Evolutionary conservation across 345 rosid genomes (phyloP).

Genomic region (Nasturtium officinale): DNA sequence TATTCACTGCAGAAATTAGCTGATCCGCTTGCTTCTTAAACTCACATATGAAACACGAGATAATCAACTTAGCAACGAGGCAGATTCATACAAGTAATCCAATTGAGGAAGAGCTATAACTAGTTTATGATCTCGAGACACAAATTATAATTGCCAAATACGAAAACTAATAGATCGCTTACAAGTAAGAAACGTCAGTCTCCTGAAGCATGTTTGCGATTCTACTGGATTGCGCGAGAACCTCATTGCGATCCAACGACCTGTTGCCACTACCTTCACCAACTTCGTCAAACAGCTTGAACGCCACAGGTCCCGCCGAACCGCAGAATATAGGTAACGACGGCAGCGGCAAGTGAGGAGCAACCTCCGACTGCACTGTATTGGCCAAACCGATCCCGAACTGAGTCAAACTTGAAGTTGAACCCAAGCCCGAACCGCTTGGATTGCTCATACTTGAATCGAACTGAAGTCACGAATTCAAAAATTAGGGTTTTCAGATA

Average conservation of each 20-base stretch:
- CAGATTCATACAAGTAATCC: constrained; percentile 3
- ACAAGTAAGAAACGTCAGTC: constrained; percentile 92
- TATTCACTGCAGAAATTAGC: constrained; percentile 5
- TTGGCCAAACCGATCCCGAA: constrained; percentile 86
- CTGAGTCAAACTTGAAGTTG: constrained; percentile 47
- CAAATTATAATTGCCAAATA: constrained; percentile 21
- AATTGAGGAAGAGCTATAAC: background rate
- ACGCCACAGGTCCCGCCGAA: constrained; percentile 66
- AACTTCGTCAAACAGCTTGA: constrained; percentile 66
- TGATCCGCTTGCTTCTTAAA: constrained; percentile 16
- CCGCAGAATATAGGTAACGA: constrained; percentile 90
- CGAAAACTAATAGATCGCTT: constrained; percentile 45
- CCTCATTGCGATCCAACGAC: constrained; percentile 65
- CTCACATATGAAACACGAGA: constrained; percentile 8
- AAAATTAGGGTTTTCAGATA: constrained; percentile 38
- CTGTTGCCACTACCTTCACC: constrained; percentile 40
- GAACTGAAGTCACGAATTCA: constrained; percentile 41
- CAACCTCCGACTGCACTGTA: constrained; percentile 89
- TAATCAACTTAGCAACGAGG: constrained; percentile 16
- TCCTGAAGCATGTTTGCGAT: constrained; percentile 76
- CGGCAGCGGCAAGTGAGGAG: constrained; percentile 86
- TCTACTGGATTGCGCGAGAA: constrained; percentile 65
- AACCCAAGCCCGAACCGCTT: constrained; percentile 47
- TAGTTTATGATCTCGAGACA: background rate
- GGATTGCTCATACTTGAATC: constrained; percentile 71